Evolutionary conservation across 192 early-diverging fungal species (phyloP).

Genomic region (Backusella australiensis): DNA sequence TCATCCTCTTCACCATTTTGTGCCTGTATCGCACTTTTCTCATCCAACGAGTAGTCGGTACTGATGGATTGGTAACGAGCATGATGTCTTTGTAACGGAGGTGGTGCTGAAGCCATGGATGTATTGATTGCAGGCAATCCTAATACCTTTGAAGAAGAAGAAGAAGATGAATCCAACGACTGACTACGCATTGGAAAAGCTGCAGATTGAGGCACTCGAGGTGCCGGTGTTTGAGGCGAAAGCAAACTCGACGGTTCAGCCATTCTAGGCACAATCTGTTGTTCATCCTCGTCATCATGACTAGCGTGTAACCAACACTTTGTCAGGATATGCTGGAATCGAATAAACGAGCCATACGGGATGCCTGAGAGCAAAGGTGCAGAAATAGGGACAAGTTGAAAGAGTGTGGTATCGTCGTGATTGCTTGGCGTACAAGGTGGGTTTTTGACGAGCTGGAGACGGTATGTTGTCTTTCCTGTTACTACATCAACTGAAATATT

Average conservation of each 20-base stretch:
- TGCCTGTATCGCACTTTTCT: background rate
- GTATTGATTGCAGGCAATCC: background rate
- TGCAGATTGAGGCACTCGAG: background rate
- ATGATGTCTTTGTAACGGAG: background rate
- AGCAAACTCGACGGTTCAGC: background rate
- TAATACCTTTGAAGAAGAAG: too few species aligned
- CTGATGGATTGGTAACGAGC: background rate
- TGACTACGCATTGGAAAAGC: background rate
- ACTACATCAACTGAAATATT: conserved; percentile 17
- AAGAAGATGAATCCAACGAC: background rate
- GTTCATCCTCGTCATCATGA: conserved; percentile 2
- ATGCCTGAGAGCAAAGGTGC: conserved; percentile 2
- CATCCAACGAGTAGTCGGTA: background rate
- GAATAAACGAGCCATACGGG: conserved; percentile 16
- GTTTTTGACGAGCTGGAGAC: conserved; percentile 15
- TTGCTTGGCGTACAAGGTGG: background rate
- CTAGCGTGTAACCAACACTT: conserved; percentile 23
- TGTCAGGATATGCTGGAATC: conserved; percentile 19
- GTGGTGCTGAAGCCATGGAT: background rate
- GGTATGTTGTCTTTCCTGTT: conserved; percentile 12
- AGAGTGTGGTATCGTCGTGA: conserved; percentile 14
- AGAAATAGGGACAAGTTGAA: conserved; percentile 13
- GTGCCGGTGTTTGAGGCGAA: background rate
- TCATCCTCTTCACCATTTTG: background rate
- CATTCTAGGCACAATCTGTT: background rate